Evolutionary conservation across 257 asterid genomes (phyloP).

Genomic region (Cynanchum wilfordii): DNA sequence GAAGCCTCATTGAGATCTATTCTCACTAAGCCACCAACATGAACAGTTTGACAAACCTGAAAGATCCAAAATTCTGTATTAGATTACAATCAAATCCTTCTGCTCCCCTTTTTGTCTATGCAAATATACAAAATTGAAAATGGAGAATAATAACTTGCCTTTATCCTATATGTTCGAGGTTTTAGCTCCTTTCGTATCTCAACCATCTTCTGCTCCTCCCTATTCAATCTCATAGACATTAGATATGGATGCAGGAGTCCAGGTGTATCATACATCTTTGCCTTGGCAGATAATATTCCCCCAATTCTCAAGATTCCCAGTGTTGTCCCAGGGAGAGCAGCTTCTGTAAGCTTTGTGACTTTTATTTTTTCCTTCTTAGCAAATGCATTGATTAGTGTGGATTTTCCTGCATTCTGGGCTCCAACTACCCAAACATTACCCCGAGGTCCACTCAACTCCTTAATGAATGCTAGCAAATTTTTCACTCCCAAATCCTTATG

Average conservation of each 20-base stretch:
- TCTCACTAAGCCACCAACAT: constrained; percentile 73
- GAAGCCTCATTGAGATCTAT: constrained; percentile 74
- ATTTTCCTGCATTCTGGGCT: constrained; percentile 94
- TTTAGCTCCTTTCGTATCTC: constrained; percentile 93
- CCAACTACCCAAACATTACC: constrained; percentile 98
- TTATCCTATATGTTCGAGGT: constrained; percentile 77
- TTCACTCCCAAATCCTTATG: constrained; percentile 86
- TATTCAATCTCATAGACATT: constrained; percentile 70
- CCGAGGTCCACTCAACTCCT: constrained; percentile 85
- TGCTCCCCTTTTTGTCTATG: neutral
- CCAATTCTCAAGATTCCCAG: constrained; percentile 89
- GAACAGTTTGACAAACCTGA: constrained; percentile 88
- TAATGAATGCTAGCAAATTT: constrained; percentile 65
- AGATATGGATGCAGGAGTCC: constrained; percentile 88
- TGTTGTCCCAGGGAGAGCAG: constrained; percentile 92
- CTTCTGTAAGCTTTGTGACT: constrained; percentile 80
- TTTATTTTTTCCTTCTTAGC: constrained; percentile 73
- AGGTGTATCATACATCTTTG: constrained; percentile 95
- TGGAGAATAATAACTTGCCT: constrained; percentile 42
- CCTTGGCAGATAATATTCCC: constrained; percentile 88
- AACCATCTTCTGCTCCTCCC: constrained; percentile 90
- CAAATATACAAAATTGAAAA: neutral
- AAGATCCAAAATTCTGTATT: constrained; percentile 10
- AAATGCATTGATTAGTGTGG: constrained; percentile 84
- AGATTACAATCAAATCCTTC: neutral